Base-by-base conservation (phyloP, 805 yeast genomes). In the Kregervanrija fluxuum region DNA sequence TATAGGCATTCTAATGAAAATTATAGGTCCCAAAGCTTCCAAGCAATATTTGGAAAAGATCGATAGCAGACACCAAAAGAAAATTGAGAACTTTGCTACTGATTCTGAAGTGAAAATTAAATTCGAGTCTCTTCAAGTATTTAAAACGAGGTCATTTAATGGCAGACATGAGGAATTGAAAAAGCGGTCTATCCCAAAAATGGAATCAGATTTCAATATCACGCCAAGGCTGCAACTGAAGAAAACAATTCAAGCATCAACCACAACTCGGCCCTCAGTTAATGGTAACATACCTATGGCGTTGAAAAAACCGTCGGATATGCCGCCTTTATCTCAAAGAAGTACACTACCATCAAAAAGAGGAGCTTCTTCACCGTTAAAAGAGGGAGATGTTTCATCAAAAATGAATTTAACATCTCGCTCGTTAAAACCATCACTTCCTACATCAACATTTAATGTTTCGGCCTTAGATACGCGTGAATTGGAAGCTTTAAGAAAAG, bases 1-100 rank as follows among this genome's bases (percentile, higher is more conserved):
- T 52, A 73, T 89, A 33, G 98, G 96, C 6, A 79, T 85, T 0
- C 62, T 89, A 41, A 82, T 86, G 82, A 87, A 85, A 61, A 74
- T 88, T n/a, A 72, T 81, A 11, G 96, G 96, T 0, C 83, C 78
- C 55, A 68, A 89, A 42, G 81, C 77, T 42, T 64, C 88, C 51
- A 76, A 67, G 41, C 68, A 73, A 3, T 73, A 73, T 39, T 59
- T 87, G 44, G 89, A 79, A 13, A 74, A 75, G n/a, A 68, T 91
- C 39, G 97, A 91, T 55, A 74, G 80, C 53, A 79, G 91, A 60
- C 77, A 74, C 61, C 53, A 64, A 34, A 70, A 72, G 43, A 87
- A 88, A 56, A 83, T 91, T 33, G 67, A 67, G 36, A 82, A 80
- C 30, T 77, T 74, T 42, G 75, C 54, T 49, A 79, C 77, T 42